phyloP scores from a whole-genome alignment of 1,284 basidiomycete genomes.

The Tilletia horrida region DNA sequence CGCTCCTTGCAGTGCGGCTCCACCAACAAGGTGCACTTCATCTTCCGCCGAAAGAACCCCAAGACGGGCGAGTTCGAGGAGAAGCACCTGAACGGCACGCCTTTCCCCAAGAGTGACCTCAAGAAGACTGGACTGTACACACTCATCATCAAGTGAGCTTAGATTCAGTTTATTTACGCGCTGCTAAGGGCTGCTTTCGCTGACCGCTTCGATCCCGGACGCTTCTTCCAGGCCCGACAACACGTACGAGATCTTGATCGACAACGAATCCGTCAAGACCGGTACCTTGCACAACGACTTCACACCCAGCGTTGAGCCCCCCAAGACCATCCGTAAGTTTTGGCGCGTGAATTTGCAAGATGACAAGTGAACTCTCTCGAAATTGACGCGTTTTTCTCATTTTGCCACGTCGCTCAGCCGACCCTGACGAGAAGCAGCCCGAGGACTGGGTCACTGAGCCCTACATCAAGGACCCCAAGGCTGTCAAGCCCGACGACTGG shows the following conservation, averaged over 20 bases:
- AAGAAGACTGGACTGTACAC: slow-evolving; percentile 54
- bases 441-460: slow-evolving; percentile 86
- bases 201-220: slow-evolving; percentile 8
- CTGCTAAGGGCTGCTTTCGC: neutral
- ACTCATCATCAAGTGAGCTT: slow-evolving; percentile 66
- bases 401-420: slow-evolving; percentile 58
- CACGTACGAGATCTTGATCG: slow-evolving; percentile 87
- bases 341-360: neutral
- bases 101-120: slow-evolving; percentile 63
- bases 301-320: slow-evolving; percentile 87
- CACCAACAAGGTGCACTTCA: slow-evolving; percentile 55
- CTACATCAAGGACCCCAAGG: slow-evolving; percentile 78
- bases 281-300: slow-evolving; percentile 93
- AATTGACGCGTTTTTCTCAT: slow-evolving; percentile 15
- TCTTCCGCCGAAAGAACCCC: slow-evolving; percentile 54
- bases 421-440: slow-evolving; percentile 86
- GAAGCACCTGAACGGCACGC: slow-evolving; percentile 84
- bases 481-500: slow-evolving; percentile 61
- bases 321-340: slow-evolving; percentile 70
- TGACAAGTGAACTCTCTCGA: neutral
- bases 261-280: slow-evolving; percentile 66
- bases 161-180: neutral
- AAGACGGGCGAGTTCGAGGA: slow-evolving; percentile 70
- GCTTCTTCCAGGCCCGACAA: slow-evolving; percentile 73
- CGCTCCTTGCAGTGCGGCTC: slow-evolving; percentile 34